A percentile compares a stretch with the other conserved stretches of the same genome.
phyloP scores from a whole-genome alignment of 2,329 filamentous ascomycete genomes.

The Aspergillus pseudoviridinutans region DNA sequence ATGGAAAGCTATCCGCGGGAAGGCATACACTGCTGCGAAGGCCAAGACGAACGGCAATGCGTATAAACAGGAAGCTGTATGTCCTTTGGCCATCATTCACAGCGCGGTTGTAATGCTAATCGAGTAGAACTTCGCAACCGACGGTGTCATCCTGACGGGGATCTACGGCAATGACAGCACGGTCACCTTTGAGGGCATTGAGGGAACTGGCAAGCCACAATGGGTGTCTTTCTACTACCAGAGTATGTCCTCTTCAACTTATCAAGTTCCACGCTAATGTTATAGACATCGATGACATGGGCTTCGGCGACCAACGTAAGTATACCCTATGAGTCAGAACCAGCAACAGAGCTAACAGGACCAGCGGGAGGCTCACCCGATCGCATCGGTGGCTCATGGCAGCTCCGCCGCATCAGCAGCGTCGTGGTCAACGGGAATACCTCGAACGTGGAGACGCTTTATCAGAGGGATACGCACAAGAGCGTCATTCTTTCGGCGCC shows the following conservation, averaged over 20 bases:
- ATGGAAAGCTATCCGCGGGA: slow-evolving; percentile 46
- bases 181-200: slow-evolving; percentile 48
- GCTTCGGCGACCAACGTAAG: slow-evolving; percentile 23
- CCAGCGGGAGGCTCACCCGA: slow-evolving; percentile 53
- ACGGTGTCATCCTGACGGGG: slow-evolving; percentile 47
- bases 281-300: slow-evolving; percentile 21
- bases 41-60: slow-evolving; percentile 47
- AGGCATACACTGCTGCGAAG: slow-evolving; percentile 45
- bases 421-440: slow-evolving; percentile 55
- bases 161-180: slow-evolving; percentile 55
- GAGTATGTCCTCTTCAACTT: slow-evolving; percentile 20
- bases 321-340: not conserved
- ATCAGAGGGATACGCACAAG: slow-evolving; percentile 56
- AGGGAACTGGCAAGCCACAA: slow-evolving; percentile 50
- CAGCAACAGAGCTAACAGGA: not conserved
- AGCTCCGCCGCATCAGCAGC: slow-evolving; percentile 57
- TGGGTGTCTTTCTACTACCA: slow-evolving; percentile 59
- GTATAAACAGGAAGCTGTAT: slow-evolving; percentile 51
- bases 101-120: not conserved
- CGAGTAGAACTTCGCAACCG: slow-evolving; percentile 43
- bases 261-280: not conserved
- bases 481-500: slow-evolving; percentile 58
- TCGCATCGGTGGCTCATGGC: slow-evolving; percentile 58
- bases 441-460: slow-evolving; percentile 48
- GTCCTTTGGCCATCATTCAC: not conserved